Conservation (phyloP, 148 eudicot species). For the Cornus controversa region DNA sequence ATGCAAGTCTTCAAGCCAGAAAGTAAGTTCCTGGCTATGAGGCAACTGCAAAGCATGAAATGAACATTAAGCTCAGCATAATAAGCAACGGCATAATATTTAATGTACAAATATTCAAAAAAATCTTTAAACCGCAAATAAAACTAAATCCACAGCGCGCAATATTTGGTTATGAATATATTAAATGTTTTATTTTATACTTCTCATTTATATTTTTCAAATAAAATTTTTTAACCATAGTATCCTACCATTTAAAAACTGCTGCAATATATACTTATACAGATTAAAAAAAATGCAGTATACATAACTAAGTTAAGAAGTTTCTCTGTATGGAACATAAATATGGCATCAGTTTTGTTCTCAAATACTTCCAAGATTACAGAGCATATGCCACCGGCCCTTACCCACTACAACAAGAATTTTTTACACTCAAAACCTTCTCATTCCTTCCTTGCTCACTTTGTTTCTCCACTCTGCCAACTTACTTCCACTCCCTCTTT, state of each 20-base stretch:
- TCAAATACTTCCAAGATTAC: background rate
- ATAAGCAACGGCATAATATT: background rate
- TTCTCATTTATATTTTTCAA: background rate
- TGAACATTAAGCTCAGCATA: background rate
- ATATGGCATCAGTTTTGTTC: background rate
- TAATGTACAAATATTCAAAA: background rate
- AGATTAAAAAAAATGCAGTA: background rate
- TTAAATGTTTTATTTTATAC: background rate
- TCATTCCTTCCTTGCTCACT: no score
- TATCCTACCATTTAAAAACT: background rate
- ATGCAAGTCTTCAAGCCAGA: slow-evolving; percentile 87
- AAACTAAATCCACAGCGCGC: background rate
- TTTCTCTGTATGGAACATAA: background rate
- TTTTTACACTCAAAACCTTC: background rate
- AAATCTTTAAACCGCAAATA: background rate
- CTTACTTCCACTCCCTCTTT: background rate
- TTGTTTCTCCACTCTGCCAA: no score
- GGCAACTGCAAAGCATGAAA: slow-evolving; percentile 68
- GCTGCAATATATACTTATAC: background rate
- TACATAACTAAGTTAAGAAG: no score
- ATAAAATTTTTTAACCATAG: background rate
- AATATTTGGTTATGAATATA: background rate
- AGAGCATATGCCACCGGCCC: background rate
- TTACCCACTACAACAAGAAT: background rate
- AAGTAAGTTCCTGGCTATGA: slow-evolving; percentile 80